Base-by-base conservation (phyloP, 495 filamentous ascomycete species). In the Chlorociboria aeruginascens region DNA sequence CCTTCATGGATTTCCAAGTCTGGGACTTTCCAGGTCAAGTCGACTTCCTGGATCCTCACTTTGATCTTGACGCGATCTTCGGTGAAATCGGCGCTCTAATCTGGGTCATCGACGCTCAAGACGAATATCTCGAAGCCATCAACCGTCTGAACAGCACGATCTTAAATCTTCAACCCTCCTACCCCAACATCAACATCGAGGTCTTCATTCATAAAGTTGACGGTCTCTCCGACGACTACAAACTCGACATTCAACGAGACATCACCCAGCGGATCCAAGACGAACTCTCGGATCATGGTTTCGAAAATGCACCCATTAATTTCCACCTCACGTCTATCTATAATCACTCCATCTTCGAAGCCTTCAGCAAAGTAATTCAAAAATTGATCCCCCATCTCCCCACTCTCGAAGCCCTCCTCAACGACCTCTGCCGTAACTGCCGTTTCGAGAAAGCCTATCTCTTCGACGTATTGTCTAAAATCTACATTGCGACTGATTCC, bases 121-220 rank as follows among this genome's bases (percentile, higher is more conserved):
- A 98, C 58, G 92, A 97, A 52, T 97, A 96, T 59, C 74, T 95
- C 35, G 86, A 95, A 60, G 82, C 88, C 29, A 82, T 97, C 45
- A 74, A 77, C 34, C 80, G 84, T n/a, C 75, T 98, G 10, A 93
- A 90, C 65, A 69, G 73, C 37, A 92, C 86, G 12, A 90, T 96
- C 57, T 63, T 96, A 43, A 81, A 86, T 44, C 79, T 98, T 2
- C 86, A 94, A 60, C 76, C 85, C 46, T 77, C 75, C 47, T 93
- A 95, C 57, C 89, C 89, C 0, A 81, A 81, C 56, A 89, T 96
- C 66, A 94, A 95, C 64, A 83, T 97, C 45, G 87, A 94, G 53
- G 89, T 98, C 30, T 96, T 98, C 65, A 93, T 98, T 52, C 93
- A 98, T 70, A 98, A 98, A 58, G 88, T 94, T 9, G 92, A 98